A percentile compares a stretch with the other conserved stretches of the same genome.
Evolutionary conservation across 768 basidiomycete species (phyloP).

Genomic region (Ramaria rubella): DNA sequence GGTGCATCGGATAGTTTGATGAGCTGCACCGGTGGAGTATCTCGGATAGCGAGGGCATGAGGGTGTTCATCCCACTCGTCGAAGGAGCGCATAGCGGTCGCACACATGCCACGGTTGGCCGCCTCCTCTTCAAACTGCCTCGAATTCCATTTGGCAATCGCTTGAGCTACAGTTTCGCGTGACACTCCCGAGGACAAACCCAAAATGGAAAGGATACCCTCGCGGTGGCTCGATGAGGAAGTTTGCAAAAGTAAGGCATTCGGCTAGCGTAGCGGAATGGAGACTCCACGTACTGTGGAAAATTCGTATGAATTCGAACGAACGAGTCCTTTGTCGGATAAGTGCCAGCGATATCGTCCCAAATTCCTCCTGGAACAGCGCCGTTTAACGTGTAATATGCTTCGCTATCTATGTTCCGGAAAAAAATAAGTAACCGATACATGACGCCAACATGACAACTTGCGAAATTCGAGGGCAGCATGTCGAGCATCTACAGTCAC

Average conservation of each 20-base stretch:
- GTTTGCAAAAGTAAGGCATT: neutral
- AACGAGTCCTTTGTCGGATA: slow-evolving; percentile 48
- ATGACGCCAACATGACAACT: slow-evolving; percentile 18
- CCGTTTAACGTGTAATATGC: slow-evolving; percentile 43
- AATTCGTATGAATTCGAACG: slow-evolving; percentile 58
- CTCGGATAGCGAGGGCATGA: slow-evolving; percentile 37
- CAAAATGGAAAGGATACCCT: slow-evolving; percentile 40
- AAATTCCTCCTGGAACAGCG: slow-evolving; percentile 24
- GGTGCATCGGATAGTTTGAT: slow-evolving; percentile 44
- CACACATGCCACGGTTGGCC: slow-evolving; percentile 40
- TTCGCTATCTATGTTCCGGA: slow-evolving; percentile 37
- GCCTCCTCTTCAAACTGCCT: slow-evolving; percentile 44
- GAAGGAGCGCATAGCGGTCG: slow-evolving; percentile 42
- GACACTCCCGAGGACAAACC: slow-evolving; percentile 30
- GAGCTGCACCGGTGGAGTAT: slow-evolving; percentile 38
- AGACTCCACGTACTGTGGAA: slow-evolving; percentile 44
- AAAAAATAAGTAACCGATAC: neutral
- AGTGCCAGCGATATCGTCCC: slow-evolving; percentile 46
- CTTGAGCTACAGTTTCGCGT: slow-evolving; percentile 31
- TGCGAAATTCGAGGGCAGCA: slow-evolving; percentile 49
- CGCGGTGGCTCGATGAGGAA: slow-evolving; percentile 36
- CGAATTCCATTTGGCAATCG: slow-evolving; percentile 37
- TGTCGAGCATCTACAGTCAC: slow-evolving; percentile 51
- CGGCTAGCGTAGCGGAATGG: neutral
- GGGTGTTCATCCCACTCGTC: slow-evolving; percentile 44